Evolutionary conservation across 352 stramenopile species (phyloP), one percentile per base, ranked within the genome.

Genomic region (Globisporangium uncinulatum): DNA sequence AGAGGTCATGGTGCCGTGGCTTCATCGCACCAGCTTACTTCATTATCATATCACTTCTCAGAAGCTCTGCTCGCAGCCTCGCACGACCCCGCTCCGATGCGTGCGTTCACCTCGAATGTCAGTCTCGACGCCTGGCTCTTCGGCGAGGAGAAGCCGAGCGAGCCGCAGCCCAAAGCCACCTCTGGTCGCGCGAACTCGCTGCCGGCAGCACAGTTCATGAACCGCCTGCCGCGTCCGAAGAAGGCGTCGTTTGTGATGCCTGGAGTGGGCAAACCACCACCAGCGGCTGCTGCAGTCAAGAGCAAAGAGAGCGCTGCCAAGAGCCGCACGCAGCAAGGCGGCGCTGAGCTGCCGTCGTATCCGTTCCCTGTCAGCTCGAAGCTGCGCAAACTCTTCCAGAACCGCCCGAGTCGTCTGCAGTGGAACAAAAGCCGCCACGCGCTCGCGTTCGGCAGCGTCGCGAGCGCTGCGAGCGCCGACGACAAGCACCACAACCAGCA

Each of bases 101-200:
- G 67, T 51, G 45, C 45, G 32, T 64, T 63, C 50, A 39, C 43
- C 24, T 60, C 32, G 36, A 82, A 78, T 70, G 72, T 87, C 54
- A 87, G 66, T 46, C 78, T 92, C 21, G 83, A 92, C 52, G 77
- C 79, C 59, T 92, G 79, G 83, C 83, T 92, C 71, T 89, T 90
- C 44, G 79, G 83, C 32, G 83, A 92, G 44, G 79, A 92, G 56
- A 79, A 78, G 52, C 29, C 50, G 4, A 58, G 59, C 46, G 49
- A 21, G 8, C 21, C 62, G 10, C 31, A 52, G 20, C n/a, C 42
- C 46, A 48, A 59, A 11, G 20, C 32, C 45, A 50, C n/a, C 4
- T 8, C 32, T 14, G 51, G 32, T 8, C 65, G 67, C 17, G 66
- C 67, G 17, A 72, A 72, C 56, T 76, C 69, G 51, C 50, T 76